These are phyloP conservation scores for Dunaliella primolecta DNA, from an alignment of 139 green algal species.

Conservation along the genomic window DNA sequence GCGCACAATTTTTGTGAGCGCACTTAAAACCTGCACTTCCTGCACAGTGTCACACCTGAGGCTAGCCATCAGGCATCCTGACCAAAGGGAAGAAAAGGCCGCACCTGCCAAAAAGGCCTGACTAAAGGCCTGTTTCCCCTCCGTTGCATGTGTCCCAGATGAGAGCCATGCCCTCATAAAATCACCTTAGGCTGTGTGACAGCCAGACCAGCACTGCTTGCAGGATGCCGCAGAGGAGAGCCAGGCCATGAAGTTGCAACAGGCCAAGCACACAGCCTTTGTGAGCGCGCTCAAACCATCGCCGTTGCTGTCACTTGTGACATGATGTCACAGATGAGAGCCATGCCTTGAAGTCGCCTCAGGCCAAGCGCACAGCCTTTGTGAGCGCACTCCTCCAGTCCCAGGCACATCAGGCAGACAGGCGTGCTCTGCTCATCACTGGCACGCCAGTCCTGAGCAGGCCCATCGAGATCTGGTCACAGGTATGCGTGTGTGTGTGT, in stretches of 20 bases:
- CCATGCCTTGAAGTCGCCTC: constrained; percentile 48
- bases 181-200: too few species aligned
- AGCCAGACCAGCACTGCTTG: too few species aligned
- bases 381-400: neutral
- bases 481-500: constrained; percentile 23
- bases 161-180: too few species aligned
- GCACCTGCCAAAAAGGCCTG: too few species aligned
- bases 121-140: too few species aligned
- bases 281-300: neutral
- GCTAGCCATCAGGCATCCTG: too few species aligned
- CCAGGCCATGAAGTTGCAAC: constrained; percentile 47
- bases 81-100: too few species aligned
- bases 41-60: too few species aligned
- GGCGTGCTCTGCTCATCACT: constrained; percentile 37
- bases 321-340: constrained; percentile 53
- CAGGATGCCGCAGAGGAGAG: constrained; percentile 64
- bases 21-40: too few species aligned
- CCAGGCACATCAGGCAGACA: constrained; percentile 19
- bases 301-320: too few species aligned
- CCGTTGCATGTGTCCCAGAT: too few species aligned
- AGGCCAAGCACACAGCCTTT: constrained; percentile 22
- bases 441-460: constrained; percentile 48
- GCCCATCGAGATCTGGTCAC: constrained; percentile 49
- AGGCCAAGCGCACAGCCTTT: constrained; percentile 23
- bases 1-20: too few species aligned